A percentile compares a stretch with the other conserved stretches of the same genome.
Conservation (phyloP, 257 asterid genomes). For the Nicotiana obtusifolia region DNA sequence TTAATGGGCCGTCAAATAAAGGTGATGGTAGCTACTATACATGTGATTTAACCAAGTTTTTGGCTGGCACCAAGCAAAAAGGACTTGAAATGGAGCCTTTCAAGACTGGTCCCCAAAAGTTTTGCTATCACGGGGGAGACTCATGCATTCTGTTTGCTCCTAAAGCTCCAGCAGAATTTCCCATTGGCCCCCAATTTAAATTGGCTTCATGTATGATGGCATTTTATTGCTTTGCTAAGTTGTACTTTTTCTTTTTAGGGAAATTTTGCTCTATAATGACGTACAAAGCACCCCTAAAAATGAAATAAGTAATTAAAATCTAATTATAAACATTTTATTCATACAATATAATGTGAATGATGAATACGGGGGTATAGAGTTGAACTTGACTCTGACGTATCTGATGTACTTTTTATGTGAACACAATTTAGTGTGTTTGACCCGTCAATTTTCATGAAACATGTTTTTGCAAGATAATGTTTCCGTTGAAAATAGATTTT, state of each 20-base stretch:
- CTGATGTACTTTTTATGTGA: too few species aligned
- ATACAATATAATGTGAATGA: background rate
- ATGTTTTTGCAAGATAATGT: too few species aligned
- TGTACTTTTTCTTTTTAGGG: background rate
- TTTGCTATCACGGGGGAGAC: conserved; percentile 2
- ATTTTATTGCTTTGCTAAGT: background rate
- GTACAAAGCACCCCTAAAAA: background rate
- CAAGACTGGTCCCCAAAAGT: conserved; percentile 7
- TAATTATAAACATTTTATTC: background rate
- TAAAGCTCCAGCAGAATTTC: background rate
- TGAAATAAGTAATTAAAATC: background rate
- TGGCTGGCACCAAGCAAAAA: background rate
- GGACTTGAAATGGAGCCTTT: background rate
- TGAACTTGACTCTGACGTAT: too few species aligned
- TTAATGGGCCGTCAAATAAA: background rate
- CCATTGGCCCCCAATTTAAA: background rate
- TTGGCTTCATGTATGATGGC: background rate
- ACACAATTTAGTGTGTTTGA: too few species aligned
- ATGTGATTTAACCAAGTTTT: conserved; percentile 5
- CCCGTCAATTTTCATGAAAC: too few species aligned
- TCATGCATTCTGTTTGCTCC: background rate
- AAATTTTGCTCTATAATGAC: background rate
- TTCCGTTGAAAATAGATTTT: too few species aligned
- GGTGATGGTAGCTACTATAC: background rate
- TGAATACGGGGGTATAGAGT: too few species aligned